Conservation (phyloP, 805 yeast species). For the Wickerhamomyces bisporus region DNA sequence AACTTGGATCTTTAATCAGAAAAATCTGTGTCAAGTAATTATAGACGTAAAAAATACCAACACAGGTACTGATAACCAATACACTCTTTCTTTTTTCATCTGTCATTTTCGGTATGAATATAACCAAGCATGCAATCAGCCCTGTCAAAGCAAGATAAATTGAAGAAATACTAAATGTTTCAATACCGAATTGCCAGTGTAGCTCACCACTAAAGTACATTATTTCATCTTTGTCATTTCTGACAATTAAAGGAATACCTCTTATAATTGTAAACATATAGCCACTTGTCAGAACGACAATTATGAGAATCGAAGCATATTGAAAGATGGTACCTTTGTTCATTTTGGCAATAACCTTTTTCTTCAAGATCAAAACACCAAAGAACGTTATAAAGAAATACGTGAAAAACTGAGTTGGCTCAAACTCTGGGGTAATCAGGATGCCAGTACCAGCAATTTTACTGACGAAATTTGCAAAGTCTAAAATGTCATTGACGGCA, state of each 20-base stretch:
- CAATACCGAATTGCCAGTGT: constrained; percentile 68
- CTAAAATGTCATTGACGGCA: constrained; percentile 32
- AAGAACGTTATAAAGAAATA: constrained; percentile 43
- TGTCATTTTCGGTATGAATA: constrained; percentile 27
- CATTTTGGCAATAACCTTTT: constrained; percentile 33
- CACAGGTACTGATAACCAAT: constrained; percentile 5
- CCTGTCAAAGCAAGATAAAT: constrained; percentile 45
- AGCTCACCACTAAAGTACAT: constrained; percentile 60
- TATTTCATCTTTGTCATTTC: constrained; percentile 42
- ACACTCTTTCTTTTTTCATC: constrained; percentile 8
- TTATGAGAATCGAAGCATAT: constrained; percentile 33
- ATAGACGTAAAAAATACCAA: constrained; percentile 16
- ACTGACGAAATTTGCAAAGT: constrained; percentile 51
- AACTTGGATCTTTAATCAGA: constrained; percentile 15
- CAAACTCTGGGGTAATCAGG: constrained; percentile 38
- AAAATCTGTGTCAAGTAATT: constrained; percentile 17
- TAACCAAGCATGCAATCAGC: constrained; percentile 35
- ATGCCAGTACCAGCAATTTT: constrained; percentile 39
- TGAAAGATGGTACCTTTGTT: constrained; percentile 22
- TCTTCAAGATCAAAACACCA: constrained; percentile 43
- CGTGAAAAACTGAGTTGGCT: constrained; percentile 34
- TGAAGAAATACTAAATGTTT: constrained; percentile 46
- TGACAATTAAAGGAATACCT: constrained; percentile 57
- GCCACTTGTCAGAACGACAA: constrained; percentile 52
- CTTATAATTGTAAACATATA: constrained; percentile 58